phyloP scores from a whole-genome alignment of 345 rosid genomes.

The Eucalyptus dawsonii region DNA sequence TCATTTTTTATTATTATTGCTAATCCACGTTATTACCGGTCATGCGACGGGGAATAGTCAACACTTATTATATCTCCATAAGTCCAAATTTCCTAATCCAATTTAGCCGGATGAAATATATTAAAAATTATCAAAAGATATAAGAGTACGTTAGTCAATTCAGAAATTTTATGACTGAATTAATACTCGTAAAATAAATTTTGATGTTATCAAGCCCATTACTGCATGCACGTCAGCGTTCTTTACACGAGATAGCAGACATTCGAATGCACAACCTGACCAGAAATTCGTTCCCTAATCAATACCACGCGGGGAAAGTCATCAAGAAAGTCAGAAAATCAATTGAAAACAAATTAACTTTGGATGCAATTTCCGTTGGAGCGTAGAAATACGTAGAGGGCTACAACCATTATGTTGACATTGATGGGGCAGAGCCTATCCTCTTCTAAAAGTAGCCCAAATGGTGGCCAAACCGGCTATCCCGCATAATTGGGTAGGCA shows the following conservation, averaged over 20 bases:
- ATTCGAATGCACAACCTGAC: not conserved
- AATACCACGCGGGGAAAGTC: not conserved
- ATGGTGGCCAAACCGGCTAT: not conserved
- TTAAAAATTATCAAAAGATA: not conserved
- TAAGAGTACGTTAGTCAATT: not conserved
- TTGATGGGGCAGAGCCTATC: not conserved
- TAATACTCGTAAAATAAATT: fast-evolving
- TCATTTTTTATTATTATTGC: not conserved
- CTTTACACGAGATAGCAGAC: not conserved
- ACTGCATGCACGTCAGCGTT: not conserved
- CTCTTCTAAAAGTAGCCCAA: not conserved
- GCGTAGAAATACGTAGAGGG: not conserved
- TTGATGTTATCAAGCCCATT: not conserved
- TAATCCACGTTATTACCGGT: not conserved
- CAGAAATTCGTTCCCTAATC: not conserved
- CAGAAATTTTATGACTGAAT: not conserved
- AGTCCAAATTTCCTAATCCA: fast-evolving
- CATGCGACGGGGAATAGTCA: not conserved
- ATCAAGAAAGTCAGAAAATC: not conserved
- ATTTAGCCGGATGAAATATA: fast-evolving
- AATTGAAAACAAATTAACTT: not conserved
- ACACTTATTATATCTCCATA: not conserved
- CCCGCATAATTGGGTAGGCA: not conserved
- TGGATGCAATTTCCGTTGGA: not conserved
- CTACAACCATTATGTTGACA: not conserved